These are phyloP conservation scores for Penicillium hordei DNA, from an alignment of 2,329 filamentous ascomycete species.

Conservation along the genomic window DNA sequence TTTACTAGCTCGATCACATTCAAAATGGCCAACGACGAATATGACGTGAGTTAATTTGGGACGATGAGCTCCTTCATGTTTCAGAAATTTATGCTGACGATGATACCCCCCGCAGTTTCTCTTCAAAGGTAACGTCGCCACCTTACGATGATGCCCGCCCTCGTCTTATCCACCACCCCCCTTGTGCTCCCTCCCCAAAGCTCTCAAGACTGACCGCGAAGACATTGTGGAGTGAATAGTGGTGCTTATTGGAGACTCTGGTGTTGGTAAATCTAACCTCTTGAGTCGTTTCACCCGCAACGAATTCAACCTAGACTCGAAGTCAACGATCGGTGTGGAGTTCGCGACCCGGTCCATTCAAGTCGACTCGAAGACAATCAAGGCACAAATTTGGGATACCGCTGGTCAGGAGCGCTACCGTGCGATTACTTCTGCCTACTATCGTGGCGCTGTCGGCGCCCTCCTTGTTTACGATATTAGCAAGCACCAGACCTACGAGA, in stretches of 20 bases:
- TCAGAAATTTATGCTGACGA: slow-evolving; percentile 33
- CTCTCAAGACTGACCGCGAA: slow-evolving; percentile 20
- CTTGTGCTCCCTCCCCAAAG: neutral
- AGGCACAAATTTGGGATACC: slow-evolving; percentile 99
- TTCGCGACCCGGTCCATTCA: slow-evolving; percentile 98
- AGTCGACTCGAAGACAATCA: slow-evolving; percentile 99
- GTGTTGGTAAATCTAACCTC: slow-evolving; percentile 99
- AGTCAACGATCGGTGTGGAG: slow-evolving; percentile 99
- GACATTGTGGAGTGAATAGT: slow-evolving; percentile 55
- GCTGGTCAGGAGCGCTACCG: slow-evolving; percentile 98
- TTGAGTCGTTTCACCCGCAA: slow-evolving; percentile 99
- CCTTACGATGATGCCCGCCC: slow-evolving; percentile 24
- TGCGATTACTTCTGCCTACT: slow-evolving; percentile 98
- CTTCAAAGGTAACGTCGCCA: slow-evolving; percentile 78
- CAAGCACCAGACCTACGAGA: slow-evolving; percentile 99
- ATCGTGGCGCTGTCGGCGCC: slow-evolving; percentile 93
- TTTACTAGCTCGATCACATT: slow-evolving; percentile 24
- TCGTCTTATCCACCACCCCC: slow-evolving; percentile 16
- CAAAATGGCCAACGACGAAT: slow-evolving; percentile 98
- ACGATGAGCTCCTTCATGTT: neutral
- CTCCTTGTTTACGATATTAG: slow-evolving; percentile 99
- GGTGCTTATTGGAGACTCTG: slow-evolving; percentile 98
- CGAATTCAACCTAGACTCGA: slow-evolving; percentile 99
- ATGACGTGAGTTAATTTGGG: slow-evolving; percentile 74
- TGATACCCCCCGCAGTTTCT: slow-evolving; percentile 68